These are phyloP conservation scores for Sanghuangporus weigelae DNA, from an alignment of 1,284 basidiomycete genomes.

Conservation along the genomic window DNA sequence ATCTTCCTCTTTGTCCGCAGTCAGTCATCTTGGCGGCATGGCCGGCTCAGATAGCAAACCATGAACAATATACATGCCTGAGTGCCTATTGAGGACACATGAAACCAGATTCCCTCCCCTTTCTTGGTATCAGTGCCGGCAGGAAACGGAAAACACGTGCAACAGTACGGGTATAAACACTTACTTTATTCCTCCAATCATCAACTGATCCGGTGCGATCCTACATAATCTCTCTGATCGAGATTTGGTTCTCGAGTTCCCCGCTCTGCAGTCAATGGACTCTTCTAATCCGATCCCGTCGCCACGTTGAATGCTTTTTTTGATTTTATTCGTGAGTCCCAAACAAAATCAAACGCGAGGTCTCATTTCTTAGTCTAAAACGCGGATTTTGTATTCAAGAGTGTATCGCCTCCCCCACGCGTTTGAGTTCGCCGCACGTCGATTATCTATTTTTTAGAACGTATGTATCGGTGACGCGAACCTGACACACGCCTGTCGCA, in stretches of 20 bases:
- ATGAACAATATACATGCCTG: not conserved
- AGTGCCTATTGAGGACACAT: not conserved
- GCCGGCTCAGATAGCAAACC: not conserved
- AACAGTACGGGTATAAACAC: not conserved
- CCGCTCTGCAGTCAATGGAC: not conserved
- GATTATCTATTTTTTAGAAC: not conserved
- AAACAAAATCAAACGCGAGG: not conserved
- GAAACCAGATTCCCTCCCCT: not conserved
- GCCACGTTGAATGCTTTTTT: not conserved
- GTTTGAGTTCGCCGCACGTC: not conserved
- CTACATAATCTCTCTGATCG: not conserved
- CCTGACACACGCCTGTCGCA: not conserved
- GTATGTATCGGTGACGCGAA: not conserved
- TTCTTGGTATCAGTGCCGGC: not conserved
- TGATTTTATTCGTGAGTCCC: not conserved
- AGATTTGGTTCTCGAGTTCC: not conserved
- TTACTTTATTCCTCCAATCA: not conserved
- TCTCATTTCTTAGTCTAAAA: not conserved
- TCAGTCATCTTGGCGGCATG: not conserved
- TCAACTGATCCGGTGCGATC: not conserved
- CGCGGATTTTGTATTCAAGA: not conserved
- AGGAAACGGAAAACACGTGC: not conserved
- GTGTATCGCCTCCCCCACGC: no score
- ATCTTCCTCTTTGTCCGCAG: not conserved
- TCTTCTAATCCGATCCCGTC: conserved; percentile 2